A percentile compares a stretch with the other conserved stretches of the same genome.
These are phyloP conservation scores for Lumnitzera racemosa DNA, from an alignment of 345 rosid genomes.

Conservation along the genomic window DNA sequence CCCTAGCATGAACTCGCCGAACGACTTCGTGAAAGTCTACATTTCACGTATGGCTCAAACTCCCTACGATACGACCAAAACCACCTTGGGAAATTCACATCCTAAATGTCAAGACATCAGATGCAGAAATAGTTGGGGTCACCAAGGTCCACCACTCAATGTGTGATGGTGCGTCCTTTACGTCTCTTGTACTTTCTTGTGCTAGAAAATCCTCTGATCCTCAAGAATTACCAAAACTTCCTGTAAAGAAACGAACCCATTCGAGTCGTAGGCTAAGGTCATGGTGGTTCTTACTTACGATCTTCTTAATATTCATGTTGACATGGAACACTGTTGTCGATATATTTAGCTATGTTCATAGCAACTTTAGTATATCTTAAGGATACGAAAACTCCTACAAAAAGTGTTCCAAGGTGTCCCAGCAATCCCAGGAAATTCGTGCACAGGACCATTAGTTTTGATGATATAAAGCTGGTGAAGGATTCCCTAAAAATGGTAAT, in stretches of 20 bases:
- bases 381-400: conserved; percentile 50
- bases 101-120: conserved; percentile 22
- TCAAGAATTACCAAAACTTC: conserved; percentile 12
- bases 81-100: conserved; percentile 42
- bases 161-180: conserved; percentile 54
- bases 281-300: background rate
- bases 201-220: conserved; percentile 20
- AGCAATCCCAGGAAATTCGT: conserved; percentile 20
- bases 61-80: conserved; percentile 13
- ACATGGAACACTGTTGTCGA: conserved; percentile 23
- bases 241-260: background rate
- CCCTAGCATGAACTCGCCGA: background rate
- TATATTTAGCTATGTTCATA: conserved; percentile 13
- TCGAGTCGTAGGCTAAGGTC: background rate
- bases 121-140: conserved; percentile 26
- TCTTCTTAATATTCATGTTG: conserved; percentile 2
- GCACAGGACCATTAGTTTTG: conserved; percentile 18
- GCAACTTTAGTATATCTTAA: conserved; percentile 38
- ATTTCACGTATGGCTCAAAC: conserved; percentile 12
- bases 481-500: conserved; percentile 20
- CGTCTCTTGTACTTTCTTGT: conserved; percentile 49
- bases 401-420: conserved; percentile 20
- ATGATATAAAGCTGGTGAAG: conserved; percentile 27
- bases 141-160: conserved; percentile 52
- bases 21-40: conserved; percentile 28